Conservation (phyloP, 345 rosid genomes). For the Brassica incana region DNA sequence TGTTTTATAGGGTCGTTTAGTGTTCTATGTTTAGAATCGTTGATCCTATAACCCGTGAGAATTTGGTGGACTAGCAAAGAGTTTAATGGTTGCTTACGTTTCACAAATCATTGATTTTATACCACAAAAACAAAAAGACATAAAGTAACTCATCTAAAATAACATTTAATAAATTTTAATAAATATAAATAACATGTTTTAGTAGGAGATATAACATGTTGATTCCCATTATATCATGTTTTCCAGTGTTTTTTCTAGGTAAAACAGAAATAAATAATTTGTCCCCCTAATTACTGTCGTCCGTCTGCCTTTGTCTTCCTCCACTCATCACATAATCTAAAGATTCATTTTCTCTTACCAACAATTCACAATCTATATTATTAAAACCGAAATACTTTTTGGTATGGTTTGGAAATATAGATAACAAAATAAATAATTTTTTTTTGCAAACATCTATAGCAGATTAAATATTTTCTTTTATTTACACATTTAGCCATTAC, state of each 20-base stretch:
- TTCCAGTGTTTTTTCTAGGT: not conserved
- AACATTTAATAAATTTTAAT: not conserved
- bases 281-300: not conserved
- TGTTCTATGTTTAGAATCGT: constrained; percentile 29
- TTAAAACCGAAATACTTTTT: too few relatives aligned
- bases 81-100: constrained; percentile 21
- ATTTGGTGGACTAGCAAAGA: constrained; percentile 7
- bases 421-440: too few relatives aligned
- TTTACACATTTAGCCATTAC: too few relatives aligned
- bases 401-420: too few relatives aligned
- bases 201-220: not conserved
- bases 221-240: not conserved
- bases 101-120: not conserved
- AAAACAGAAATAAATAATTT: not conserved
- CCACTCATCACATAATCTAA: not conserved
- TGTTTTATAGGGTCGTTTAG: constrained; percentile 17
- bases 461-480: too few relatives aligned
- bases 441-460: too few relatives aligned
- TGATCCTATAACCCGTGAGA: not conserved
- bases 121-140: not conserved
- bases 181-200: not conserved
- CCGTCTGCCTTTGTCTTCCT: not conserved
- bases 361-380: not conserved
- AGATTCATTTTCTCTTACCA: not conserved
- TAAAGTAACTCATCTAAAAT: not conserved